Percentiles rank a stretch among this genome's conserved stretches.
Conservation (phyloP, 2,329 filamentous ascomycete genomes). For the Lasiodiplodia hormozganensis region DNA sequence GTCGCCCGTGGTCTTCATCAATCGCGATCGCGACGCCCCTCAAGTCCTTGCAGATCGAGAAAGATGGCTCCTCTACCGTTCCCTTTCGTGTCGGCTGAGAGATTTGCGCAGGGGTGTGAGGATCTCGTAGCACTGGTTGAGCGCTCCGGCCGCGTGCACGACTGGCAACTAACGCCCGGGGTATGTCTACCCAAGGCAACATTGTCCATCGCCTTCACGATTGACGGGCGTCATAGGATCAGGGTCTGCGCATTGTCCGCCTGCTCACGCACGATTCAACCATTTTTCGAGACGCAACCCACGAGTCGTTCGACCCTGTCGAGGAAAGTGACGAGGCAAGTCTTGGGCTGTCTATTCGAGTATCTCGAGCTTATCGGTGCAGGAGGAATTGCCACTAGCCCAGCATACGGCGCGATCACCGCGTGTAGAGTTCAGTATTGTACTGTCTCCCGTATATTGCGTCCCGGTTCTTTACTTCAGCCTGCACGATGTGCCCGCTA, state of each 20-base stretch:
- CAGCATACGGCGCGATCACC: neutral
- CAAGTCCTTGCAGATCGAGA: slow-evolving; percentile 9
- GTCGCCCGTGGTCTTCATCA: neutral
- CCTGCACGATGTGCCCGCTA: slow-evolving; percentile 31
- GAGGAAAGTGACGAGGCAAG: slow-evolving; percentile 29
- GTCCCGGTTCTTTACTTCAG: slow-evolving; percentile 55
- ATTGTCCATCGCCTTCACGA: neutral
- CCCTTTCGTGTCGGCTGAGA: slow-evolving; percentile 31
- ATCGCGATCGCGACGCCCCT: slow-evolving; percentile 4
- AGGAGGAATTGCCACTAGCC: slow-evolving; percentile 34
- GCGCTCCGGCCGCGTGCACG: slow-evolving; percentile 32
- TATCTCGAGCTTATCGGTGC: slow-evolving; percentile 1
- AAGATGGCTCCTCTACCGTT: slow-evolving; percentile 7
- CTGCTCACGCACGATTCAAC: neutral
- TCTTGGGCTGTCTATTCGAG: neutral
- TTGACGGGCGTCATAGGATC: slow-evolving; percentile 20
- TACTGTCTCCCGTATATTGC: slow-evolving; percentile 52
- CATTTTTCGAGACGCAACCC: neutral
- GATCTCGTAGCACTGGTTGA: slow-evolving; percentile 34
- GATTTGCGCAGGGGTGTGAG: slow-evolving; percentile 41
- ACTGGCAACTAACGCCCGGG: slow-evolving; percentile 33
- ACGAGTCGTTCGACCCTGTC: slow-evolving; percentile 6
- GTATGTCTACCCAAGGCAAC: slow-evolving; percentile 13
- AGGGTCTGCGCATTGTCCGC: slow-evolving; percentile 19
- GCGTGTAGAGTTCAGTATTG: slow-evolving; percentile 46